Percentiles rank a stretch among this genome's conserved stretches.
These are phyloP conservation scores for maize (Zea mays) DNA, from an alignment of 176 grass and related monocot species.

Conservation along the genomic window DNA sequence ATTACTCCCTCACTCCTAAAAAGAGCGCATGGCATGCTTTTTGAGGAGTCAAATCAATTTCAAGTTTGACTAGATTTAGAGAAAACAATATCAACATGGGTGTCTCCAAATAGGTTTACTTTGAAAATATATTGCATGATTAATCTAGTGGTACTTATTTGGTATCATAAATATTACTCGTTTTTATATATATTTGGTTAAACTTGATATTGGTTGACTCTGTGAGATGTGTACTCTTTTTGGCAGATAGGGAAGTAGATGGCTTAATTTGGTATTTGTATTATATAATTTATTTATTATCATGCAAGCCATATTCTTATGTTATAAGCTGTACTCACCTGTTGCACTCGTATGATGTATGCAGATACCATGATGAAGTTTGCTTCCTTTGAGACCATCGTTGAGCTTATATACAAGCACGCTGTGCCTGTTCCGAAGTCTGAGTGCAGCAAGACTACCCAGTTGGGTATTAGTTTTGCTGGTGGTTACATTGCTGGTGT, in stretches of 20 bases:
- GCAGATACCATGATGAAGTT: conserved; percentile 97
- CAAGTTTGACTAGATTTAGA: not conserved
- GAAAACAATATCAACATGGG: not conserved
- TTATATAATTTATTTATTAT: not conserved
- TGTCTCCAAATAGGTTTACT: not conserved
- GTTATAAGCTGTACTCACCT: not conserved
- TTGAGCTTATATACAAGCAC: conserved; percentile 77
- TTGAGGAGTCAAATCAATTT: not conserved
- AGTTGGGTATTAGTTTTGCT: conserved; percentile 77
- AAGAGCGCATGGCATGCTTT: not conserved
- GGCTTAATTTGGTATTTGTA: too few relatives aligned
- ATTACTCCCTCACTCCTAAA: not conserved
- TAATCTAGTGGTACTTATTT: not conserved
- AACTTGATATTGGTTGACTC: too few relatives aligned
- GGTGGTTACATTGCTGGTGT: conserved; percentile 77
- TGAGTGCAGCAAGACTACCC: conserved; percentile 75
- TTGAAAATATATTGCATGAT: not conserved
- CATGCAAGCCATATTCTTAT: conserved; percentile 11
- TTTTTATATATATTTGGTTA: conserved; percentile 9
- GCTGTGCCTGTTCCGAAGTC: conserved; percentile 61
- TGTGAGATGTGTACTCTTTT: too few relatives aligned
- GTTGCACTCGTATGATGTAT: conserved; percentile 6
- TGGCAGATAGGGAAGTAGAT: too few relatives aligned
- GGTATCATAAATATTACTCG: too few relatives aligned
- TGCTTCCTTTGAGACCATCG: conserved; percentile 62